These are phyloP conservation scores for Lactarius deliciosus DNA, from an alignment of 768 basidiomycete species.

Conservation along the genomic window DNA sequence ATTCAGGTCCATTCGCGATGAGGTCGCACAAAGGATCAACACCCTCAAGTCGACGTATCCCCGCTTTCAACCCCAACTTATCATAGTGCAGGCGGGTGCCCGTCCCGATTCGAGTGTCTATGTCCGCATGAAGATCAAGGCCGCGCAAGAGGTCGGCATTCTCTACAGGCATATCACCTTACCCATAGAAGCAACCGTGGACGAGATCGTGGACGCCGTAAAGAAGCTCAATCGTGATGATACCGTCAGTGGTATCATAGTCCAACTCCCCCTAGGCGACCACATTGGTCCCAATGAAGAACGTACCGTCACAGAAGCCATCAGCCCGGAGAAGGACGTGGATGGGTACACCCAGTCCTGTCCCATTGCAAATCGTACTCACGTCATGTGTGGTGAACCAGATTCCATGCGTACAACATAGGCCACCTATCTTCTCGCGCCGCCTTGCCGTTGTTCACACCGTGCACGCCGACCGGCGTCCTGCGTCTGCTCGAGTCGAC, in stretches of 20 bases:
- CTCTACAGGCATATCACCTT: constrained; percentile 76
- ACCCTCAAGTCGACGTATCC: constrained; percentile 65
- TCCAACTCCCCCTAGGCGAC: constrained; percentile 90
- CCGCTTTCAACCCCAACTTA: constrained; percentile 88
- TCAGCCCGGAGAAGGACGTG: constrained; percentile 93
- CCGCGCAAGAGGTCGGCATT: constrained; percentile 92
- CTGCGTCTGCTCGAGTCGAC: constrained; percentile 88
- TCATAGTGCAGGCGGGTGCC: constrained; percentile 91
- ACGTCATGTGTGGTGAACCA: constrained; percentile 34
- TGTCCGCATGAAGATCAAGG: constrained; percentile 97
- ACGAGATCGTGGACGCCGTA: constrained; percentile 75
- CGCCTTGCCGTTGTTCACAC: constrained; percentile 83
- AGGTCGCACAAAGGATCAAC: constrained; percentile 69
- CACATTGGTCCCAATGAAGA: constrained; percentile 82
- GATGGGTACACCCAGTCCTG: constrained; percentile 66
- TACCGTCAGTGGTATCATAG: constrained; percentile 82
- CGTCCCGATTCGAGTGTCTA: constrained; percentile 90
- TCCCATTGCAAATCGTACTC: neutral
- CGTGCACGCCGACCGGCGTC: constrained; percentile 94
- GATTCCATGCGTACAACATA: constrained; percentile 98
- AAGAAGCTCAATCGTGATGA: constrained; percentile 82
- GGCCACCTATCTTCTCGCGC: constrained; percentile 92
- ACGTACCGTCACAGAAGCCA: constrained; percentile 89
- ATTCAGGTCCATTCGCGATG: constrained; percentile 73
- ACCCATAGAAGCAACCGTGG: constrained; percentile 65